Conservation (phyloP, 2,329 filamentous ascomycete species). For the Aspergillus jensenii region DNA sequence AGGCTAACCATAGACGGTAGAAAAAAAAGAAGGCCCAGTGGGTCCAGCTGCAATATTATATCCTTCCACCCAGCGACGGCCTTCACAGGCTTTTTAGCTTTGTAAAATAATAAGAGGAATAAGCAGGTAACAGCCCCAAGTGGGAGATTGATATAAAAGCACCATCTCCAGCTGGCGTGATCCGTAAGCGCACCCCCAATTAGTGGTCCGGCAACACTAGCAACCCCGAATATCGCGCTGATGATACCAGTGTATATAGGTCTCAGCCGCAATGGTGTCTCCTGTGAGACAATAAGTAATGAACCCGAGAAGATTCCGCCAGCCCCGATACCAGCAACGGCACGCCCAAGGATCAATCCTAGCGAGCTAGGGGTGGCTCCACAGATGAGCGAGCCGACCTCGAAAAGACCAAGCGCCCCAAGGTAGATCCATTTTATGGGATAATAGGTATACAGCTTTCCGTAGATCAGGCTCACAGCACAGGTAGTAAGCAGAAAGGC, state of each 20-base stretch:
- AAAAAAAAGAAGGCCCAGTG: no score
- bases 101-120: constrained; percentile 34
- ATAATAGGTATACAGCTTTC: neutral
- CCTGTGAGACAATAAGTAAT: neutral
- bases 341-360: neutral
- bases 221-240: neutral
- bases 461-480: neutral
- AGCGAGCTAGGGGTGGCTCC: neutral
- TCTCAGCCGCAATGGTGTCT: neutral
- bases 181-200: constrained; percentile 19
- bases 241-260: neutral
- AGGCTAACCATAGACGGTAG: no score
- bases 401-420: neutral
- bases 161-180: constrained; percentile 34
- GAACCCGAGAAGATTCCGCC: neutral
- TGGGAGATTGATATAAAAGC: constrained; percentile 59
- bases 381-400: neutral
- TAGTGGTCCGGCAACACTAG: neutral
- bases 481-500: neutral
- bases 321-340: neutral
- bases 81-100: no score
- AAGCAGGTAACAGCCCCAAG: constrained; percentile 46
- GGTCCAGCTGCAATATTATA: no score
- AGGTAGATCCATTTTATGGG: neutral
- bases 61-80: no score